Conservation (phyloP, 495 filamentous ascomycete genomes). For the Pseudotulostoma volvatum region DNA sequence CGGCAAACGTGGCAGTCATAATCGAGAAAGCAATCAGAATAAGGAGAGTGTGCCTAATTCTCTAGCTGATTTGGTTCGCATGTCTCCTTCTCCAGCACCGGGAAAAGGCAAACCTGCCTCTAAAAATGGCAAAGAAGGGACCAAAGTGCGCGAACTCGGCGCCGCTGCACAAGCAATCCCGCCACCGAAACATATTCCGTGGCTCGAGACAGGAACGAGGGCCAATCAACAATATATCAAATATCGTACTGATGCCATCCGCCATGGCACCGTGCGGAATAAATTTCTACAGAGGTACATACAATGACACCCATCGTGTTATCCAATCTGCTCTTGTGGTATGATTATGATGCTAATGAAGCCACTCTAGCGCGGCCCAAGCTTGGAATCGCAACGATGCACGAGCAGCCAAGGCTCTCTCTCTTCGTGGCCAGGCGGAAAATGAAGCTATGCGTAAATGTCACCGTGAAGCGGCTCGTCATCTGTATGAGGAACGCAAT, state of each 20-base stretch:
- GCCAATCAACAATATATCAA: slow-evolving; percentile 91
- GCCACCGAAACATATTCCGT: slow-evolving; percentile 81
- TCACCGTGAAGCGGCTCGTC: slow-evolving; percentile 81
- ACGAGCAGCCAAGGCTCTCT: slow-evolving; percentile 85
- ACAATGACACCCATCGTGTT: slow-evolving; percentile 3
- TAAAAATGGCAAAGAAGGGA: slow-evolving; percentile 24
- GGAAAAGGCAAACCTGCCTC: slow-evolving; percentile 32
- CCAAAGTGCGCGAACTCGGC: slow-evolving; percentile 56
- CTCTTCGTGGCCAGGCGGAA: slow-evolving; percentile 84
- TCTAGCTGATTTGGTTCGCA: slow-evolving; percentile 88
- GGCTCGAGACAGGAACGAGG: slow-evolving; percentile 85
- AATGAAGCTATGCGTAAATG: slow-evolving; percentile 96
- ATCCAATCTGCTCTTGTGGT: too few species aligned
- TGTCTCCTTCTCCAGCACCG: slow-evolving; percentile 62
- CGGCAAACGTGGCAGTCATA: slow-evolving; percentile 70
- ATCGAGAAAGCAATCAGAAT: slow-evolving; percentile 26
- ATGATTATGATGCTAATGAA: slow-evolving; percentile 8
- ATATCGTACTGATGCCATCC: slow-evolving; percentile 83
- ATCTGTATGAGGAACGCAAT: slow-evolving; percentile 90
- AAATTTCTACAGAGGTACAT: slow-evolving; percentile 94
- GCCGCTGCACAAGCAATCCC: slow-evolving; percentile 68
- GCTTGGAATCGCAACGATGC: slow-evolving; percentile 99
- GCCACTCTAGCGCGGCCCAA: slow-evolving; percentile 61
- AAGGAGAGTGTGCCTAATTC: slow-evolving; percentile 63
- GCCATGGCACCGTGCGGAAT: slow-evolving; percentile 87